These are phyloP conservation scores for Claviceps sp. DNA, from an alignment of 2,329 filamentous ascomycete genomes.

Conservation along the genomic window DNA sequence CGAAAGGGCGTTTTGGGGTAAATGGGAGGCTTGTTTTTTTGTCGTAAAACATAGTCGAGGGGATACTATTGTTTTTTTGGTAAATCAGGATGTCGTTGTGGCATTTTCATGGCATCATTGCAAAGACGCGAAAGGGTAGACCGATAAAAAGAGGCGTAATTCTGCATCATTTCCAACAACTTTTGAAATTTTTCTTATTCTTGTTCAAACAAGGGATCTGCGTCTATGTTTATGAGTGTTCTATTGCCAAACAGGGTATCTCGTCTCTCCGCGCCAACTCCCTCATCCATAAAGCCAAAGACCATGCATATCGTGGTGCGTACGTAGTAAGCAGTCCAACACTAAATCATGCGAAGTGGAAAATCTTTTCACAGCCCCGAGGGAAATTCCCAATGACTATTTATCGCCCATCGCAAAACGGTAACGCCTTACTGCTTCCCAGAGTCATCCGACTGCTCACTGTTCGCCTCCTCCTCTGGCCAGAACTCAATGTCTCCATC, in stretches of 20 bases:
- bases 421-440: neutral
- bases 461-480: conserved; percentile 47
- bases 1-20: neutral
- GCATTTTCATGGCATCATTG: neutral
- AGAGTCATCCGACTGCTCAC: conserved; percentile 1
- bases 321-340: neutral
- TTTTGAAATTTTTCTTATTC: neutral
- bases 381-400: neutral
- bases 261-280: neutral
- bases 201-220: neutral
- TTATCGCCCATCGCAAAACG: neutral
- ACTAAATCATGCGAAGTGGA: neutral
- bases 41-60: neutral
- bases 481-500: conserved; percentile 90
- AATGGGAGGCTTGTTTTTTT: neutral
- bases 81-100: neutral
- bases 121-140: neutral
- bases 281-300: neutral
- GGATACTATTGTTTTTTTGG: neutral
- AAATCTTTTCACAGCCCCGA: neutral
- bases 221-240: neutral
- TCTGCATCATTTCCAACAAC: neutral
- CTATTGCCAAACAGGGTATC: neutral
- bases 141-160: neutral
- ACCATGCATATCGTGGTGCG: neutral